Evolutionary conservation across 805 yeast species (phyloP).

Genomic region (Vanderwaltozyma verrucispora): DNA sequence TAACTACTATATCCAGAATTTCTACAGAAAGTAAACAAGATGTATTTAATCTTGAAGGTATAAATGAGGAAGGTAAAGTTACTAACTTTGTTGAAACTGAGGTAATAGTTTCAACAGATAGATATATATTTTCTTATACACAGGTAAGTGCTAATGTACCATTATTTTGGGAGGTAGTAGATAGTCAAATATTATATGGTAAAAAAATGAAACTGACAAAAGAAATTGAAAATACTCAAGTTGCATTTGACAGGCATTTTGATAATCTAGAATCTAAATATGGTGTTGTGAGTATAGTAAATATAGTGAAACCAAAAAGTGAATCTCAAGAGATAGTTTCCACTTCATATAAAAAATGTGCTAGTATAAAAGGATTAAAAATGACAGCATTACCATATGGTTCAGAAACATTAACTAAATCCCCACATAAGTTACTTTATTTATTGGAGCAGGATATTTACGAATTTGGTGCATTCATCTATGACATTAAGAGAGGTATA

Average conservation of each 20-base stretch:
- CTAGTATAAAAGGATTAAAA: conserved; percentile 26
- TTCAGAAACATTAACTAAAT: conserved; percentile 28
- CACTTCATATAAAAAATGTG: conserved; percentile 48
- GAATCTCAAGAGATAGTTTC: conserved; percentile 59
- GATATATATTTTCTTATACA: conserved; percentile 55
- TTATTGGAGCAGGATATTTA: conserved; percentile 53
- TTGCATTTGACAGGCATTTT: conserved; percentile 77
- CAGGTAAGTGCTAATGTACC: conserved; percentile 92
- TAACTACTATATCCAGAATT: conserved; percentile 80
- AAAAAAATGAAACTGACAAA: conserved; percentile 76
- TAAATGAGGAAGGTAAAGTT: conserved; percentile 86
- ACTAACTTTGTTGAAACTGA: conserved; percentile 91
- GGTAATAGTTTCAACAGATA: conserved; percentile 46
- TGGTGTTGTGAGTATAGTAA: conserved; percentile 77
- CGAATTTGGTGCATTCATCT: conserved; percentile 78
- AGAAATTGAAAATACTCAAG: conserved; percentile 74
- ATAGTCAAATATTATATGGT: conserved; percentile 50
- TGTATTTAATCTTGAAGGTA: conserved; percentile 74
- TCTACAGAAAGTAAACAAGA: conserved; percentile 87
- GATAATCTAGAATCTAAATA: conserved; percentile 58
- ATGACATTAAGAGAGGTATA: conserved; percentile 49
- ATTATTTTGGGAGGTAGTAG: conserved; percentile 86
- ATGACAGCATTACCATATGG: conserved; percentile 31
- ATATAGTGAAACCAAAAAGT: conserved; percentile 56
- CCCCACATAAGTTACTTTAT: conserved; percentile 36